Conservation (phyloP, 1,139 yeast species). For the Casaregolazyma lundiana region DNA sequence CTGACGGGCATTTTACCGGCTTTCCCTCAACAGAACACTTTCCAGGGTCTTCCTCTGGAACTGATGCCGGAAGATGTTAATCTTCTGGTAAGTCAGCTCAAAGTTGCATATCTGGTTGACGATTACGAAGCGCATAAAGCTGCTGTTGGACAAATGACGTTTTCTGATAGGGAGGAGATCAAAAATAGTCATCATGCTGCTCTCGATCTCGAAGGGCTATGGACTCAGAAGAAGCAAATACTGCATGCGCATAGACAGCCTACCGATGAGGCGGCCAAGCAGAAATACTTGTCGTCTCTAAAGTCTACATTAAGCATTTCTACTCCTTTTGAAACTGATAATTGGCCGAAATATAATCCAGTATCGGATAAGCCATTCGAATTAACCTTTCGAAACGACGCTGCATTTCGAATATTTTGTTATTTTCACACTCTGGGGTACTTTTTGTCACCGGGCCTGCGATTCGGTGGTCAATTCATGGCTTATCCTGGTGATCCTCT, state of each 20-base stretch:
- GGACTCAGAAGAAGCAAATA: conserved; percentile 24
- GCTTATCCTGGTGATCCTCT: conserved; percentile 96
- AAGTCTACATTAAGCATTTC: conserved; percentile 1
- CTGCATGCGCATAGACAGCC: conserved; percentile 19
- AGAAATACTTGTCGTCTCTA: neutral
- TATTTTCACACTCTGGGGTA: conserved; percentile 46
- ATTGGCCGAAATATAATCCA: conserved; percentile 15
- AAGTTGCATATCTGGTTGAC: conserved; percentile 31
- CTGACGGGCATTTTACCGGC: conserved; percentile 77
- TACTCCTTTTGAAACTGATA: conserved; percentile 13
- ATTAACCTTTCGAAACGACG: conserved; percentile 10
- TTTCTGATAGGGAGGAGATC: conserved; percentile 17
- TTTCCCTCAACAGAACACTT: conserved; percentile 87
- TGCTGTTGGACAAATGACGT: conserved; percentile 21
- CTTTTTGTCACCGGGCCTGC: conserved; percentile 73
- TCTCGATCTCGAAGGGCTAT: conserved; percentile 21
- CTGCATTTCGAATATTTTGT: conserved; percentile 35
- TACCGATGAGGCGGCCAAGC: conserved; percentile 4
- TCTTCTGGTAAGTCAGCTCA: conserved; percentile 51
- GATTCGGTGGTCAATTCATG: conserved; percentile 85
- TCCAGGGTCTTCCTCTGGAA: conserved; percentile 76
- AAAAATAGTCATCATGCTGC: conserved; percentile 13
- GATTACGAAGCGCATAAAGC: conserved; percentile 30
- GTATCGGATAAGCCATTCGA: conserved; percentile 8
- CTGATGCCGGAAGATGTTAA: conserved; percentile 68